These are phyloP conservation scores for Camelina sativa DNA, from an alignment of 345 rosid genomes.

Conservation along the genomic window DNA sequence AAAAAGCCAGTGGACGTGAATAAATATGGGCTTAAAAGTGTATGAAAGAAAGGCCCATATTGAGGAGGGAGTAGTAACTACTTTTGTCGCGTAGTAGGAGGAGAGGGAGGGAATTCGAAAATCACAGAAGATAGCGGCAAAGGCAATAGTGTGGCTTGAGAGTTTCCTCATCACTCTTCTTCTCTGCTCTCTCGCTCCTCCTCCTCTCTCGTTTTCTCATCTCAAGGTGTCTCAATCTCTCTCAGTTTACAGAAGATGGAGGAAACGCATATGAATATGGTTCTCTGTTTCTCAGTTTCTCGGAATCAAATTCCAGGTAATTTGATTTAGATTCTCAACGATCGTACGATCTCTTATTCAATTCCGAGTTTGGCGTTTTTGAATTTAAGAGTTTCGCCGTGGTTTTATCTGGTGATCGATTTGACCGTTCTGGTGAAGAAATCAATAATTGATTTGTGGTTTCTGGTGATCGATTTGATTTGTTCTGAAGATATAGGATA, in stretches of 20 bases:
- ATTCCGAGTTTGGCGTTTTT: neutral
- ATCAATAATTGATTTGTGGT: neutral
- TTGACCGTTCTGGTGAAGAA: neutral
- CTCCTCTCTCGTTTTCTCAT: neutral
- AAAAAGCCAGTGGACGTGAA: neutral
- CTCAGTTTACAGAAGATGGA: neutral
- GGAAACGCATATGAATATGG: neutral
- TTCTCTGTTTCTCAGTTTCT: slow-evolving; percentile 5
- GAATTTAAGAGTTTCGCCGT: too few relatives aligned
- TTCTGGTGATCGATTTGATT: neutral
- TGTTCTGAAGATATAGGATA: neutral
- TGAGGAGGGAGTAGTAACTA: neutral
- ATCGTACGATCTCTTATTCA: neutral
- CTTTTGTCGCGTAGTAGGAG: neutral
- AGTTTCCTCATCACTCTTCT: neutral
- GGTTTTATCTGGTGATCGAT: neutral
- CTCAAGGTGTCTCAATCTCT: neutral
- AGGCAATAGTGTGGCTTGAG: neutral
- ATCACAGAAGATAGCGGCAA: neutral
- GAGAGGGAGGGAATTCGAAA: slow-evolving; percentile 3
- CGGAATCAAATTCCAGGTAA: slow-evolving; percentile 7
- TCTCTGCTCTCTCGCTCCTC: neutral
- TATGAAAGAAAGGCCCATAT: neutral
- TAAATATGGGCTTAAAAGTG: neutral
- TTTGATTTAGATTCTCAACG: neutral